These are phyloP conservation scores for Amesomyces nigricolor DNA, from an alignment of 2,329 filamentous ascomycete genomes.

Conservation along the genomic window DNA sequence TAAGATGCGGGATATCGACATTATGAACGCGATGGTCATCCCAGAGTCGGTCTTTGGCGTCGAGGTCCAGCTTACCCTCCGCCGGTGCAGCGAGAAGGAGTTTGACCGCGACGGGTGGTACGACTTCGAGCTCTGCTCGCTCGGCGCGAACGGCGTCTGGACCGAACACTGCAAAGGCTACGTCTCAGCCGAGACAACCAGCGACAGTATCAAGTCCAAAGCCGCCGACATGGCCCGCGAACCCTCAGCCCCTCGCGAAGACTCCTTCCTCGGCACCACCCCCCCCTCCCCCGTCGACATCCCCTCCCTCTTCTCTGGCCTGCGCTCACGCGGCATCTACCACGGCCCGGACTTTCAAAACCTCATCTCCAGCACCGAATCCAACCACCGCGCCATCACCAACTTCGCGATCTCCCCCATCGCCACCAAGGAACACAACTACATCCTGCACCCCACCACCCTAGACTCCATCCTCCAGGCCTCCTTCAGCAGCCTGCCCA, in stretches of 20 bases:
- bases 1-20: constrained; percentile 28
- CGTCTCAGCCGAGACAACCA: no score
- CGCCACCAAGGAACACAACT: no score
- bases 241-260: neutral
- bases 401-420: constrained; percentile 15
- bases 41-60: constrained; percentile 27
- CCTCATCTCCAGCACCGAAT: constrained; percentile 26
- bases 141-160: neutral
- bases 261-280: neutral
- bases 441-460: constrained; percentile 34
- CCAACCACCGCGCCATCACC: constrained; percentile 11
- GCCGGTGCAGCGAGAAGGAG: neutral
- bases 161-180: neutral
- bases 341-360: constrained; percentile 32
- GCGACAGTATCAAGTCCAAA: no score
- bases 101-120: neutral
- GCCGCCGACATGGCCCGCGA: neutral
- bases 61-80: constrained; percentile 30
- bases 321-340: constrained; percentile 26
- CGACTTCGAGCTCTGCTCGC: neutral
- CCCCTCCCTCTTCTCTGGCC: neutral
- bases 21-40: constrained; percentile 31
- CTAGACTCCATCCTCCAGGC: constrained; percentile 35
- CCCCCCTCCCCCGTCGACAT: no score
- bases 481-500: constrained; percentile 21